Conservation (phyloP, 139 green algal genomes). For the Haematococcus lacustris region DNA sequence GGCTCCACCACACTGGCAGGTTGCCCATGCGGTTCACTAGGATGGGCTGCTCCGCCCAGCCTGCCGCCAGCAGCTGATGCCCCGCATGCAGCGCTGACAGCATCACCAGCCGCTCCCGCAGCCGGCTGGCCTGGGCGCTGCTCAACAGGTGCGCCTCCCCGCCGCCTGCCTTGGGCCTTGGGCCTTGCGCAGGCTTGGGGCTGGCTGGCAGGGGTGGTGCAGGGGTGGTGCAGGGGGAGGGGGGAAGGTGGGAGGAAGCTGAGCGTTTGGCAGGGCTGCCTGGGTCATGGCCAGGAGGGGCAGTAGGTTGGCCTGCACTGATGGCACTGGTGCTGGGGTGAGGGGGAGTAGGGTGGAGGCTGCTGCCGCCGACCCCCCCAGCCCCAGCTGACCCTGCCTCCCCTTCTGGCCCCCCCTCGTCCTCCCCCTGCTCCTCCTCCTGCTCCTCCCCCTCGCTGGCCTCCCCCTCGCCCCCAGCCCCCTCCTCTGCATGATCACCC, state of each 20-base stretch:
- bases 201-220: no score
- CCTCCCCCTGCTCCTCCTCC: not conserved
- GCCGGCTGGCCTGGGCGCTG: not conserved
- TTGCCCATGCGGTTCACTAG: constrained; percentile 4
- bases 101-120: constrained; percentile 9
- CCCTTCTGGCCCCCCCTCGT: not conserved
- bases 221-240: no score
- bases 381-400: not conserved
- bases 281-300: no score
- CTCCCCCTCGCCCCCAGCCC: not conserved
- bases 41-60: constrained; percentile 5
- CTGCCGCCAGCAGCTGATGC: constrained; percentile 3
- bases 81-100: constrained; percentile 8
- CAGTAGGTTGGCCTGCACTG: no score
- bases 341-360: no score
- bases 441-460: not conserved
- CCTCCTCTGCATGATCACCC: not conserved
- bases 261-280: no score
- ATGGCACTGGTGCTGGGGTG: no score
- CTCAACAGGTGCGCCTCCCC: no score
- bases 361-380: no score
- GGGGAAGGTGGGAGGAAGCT: no score
- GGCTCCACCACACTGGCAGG: constrained; percentile 5
- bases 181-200: no score
- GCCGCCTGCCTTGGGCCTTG: no score